Conservation (phyloP, 2,329 filamentous ascomycete genomes). For the Aulographum hederae region DNA sequence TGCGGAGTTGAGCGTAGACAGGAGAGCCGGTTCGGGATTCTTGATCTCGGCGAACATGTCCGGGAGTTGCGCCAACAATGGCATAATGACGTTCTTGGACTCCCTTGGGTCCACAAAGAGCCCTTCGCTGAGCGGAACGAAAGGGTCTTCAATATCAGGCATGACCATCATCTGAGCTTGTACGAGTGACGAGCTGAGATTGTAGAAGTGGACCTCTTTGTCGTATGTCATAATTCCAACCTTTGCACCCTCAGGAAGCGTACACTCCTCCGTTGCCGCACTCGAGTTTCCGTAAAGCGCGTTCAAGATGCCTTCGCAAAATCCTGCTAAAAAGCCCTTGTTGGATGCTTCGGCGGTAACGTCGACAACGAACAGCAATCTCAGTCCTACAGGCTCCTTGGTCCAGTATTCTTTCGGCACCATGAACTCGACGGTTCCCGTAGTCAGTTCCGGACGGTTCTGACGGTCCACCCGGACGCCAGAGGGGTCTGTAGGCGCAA, state of each 20-base stretch:
- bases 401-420: conserved; percentile 99
- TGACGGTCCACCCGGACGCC: conserved; percentile 76
- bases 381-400: conserved; percentile 73
- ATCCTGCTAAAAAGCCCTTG: conserved; percentile 75
- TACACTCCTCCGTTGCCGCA: conserved; percentile 31
- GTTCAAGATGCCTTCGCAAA: conserved; percentile 73
- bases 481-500: conserved; percentile 72
- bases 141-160: conserved; percentile 92
- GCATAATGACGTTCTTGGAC: conserved; percentile 69
- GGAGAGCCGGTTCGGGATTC: conserved; percentile 74
- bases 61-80: conserved; percentile 69
- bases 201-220: conserved; percentile 96
- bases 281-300: conserved; percentile 56
- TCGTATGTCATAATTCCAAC: conserved; percentile 93
- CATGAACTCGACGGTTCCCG: conserved; percentile 87
- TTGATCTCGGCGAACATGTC: conserved; percentile 67
- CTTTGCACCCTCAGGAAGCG: conserved; percentile 62
- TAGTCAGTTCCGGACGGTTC: conserved; percentile 72
- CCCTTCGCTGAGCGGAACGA: conserved; percentile 77
- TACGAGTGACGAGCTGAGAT: conserved; percentile 61
- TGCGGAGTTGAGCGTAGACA: conserved; percentile 70
- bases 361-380: conserved; percentile 84
- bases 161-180: conserved; percentile 97
- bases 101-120: conserved; percentile 90
- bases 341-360: conserved; percentile 83